A percentile compares a stretch with the other conserved stretches of the same genome.
Evolutionary conservation across 495 filamentous ascomycete genomes (phyloP).

Genomic region (Bathelium albidoporum): DNA sequence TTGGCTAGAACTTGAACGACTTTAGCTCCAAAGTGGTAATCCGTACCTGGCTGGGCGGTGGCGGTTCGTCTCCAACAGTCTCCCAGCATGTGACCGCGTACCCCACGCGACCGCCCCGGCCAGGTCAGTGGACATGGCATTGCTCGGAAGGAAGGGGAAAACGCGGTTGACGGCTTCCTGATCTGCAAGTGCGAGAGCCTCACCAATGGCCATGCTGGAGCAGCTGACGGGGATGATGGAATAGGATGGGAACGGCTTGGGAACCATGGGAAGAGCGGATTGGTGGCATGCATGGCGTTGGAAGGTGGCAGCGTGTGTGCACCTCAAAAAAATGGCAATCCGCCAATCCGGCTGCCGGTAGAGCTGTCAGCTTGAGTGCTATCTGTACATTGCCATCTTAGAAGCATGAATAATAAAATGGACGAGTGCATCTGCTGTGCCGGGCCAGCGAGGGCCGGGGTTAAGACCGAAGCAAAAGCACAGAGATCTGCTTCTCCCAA

Average conservation of each 20-base stretch:
- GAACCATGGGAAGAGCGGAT: neutral
- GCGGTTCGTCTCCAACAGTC: neutral
- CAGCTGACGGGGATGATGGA: neutral
- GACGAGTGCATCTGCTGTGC: too few species aligned
- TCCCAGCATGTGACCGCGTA: neutral
- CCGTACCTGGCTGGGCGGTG: neutral
- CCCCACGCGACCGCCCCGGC: neutral
- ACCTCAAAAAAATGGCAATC: neutral
- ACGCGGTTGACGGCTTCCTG: neutral
- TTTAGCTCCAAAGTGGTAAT: constrained; percentile 1
- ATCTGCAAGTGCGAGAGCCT: neutral
- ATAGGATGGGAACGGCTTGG: neutral
- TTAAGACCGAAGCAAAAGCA: neutral
- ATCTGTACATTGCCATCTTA: too few species aligned
- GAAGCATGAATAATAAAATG: too few species aligned
- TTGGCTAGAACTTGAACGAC: too few species aligned
- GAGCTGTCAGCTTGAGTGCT: neutral
- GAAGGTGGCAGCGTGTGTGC: neutral
- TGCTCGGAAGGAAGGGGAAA: neutral
- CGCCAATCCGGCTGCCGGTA: neutral
- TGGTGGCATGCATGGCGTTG: neutral
- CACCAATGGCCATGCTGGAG: neutral
- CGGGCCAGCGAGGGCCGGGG: neutral
- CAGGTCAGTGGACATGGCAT: too few species aligned
- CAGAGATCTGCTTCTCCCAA: neutral